A percentile compares a stretch with the other conserved stretches of the same genome.
Conservation (phyloP, 176 grass and related monocot genomes). For the Echinochloa phyllopogon region DNA sequence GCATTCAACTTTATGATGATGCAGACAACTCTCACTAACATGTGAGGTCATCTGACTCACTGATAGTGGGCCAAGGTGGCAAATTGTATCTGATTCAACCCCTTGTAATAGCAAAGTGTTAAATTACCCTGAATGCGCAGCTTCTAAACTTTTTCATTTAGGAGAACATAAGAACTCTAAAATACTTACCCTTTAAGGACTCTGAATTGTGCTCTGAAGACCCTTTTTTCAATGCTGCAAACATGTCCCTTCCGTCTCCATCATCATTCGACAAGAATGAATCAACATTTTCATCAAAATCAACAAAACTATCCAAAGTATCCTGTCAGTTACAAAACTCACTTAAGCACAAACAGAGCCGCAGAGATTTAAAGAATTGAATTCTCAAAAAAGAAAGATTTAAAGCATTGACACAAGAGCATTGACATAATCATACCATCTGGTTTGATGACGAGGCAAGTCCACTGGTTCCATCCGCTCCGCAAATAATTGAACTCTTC, state of each 20-base stretch:
- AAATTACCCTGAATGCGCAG: conserved; percentile 18
- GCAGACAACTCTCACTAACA: neutral
- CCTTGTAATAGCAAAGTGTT: neutral
- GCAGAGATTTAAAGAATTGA: conserved; percentile 34
- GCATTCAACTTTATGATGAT: neutral
- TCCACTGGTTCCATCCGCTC: conserved; percentile 66
- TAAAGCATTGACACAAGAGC: conserved; percentile 32
- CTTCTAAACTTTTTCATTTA: conserved; percentile 29
- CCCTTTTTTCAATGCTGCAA: conserved; percentile 81
- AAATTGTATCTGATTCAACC: neutral
- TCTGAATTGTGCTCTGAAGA: conserved; percentile 79
- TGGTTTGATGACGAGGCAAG: conserved; percentile 85
- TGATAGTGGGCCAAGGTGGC: neutral
- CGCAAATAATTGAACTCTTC: conserved; percentile 76
- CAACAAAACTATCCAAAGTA: conserved; percentile 83
- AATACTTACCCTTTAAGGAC: conserved; percentile 67
- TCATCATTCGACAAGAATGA: conserved; percentile 95
- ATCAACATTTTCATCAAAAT: conserved; percentile 97
- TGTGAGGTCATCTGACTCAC: neutral
- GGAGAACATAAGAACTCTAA: conserved; percentile 16
- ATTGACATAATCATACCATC: conserved; percentile 64
- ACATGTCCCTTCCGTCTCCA: conserved; percentile 83
- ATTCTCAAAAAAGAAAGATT: neutral
- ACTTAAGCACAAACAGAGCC: conserved; percentile 40
- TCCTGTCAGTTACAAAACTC: conserved; percentile 64